Base-by-base conservation (phyloP, 768 basidiomycete species). In the Mycena galopus region DNA sequence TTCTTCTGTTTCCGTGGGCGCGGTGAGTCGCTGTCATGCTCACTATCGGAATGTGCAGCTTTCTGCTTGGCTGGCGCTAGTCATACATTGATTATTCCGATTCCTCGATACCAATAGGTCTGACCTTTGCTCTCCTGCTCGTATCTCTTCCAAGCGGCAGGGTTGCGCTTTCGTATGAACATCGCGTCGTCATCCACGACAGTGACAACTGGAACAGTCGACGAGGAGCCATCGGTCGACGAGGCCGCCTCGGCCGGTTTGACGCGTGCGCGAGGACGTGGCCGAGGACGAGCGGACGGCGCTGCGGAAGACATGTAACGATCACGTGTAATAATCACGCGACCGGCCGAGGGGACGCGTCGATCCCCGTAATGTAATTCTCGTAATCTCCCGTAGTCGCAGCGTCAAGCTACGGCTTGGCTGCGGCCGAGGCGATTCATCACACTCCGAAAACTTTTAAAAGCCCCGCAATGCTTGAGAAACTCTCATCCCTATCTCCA, bases 161-260 rank as follows among this genome's bases (percentile, higher is more conserved):
- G 78, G 6, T 88, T 88, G 61, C 92, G 84, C 69, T 94, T 95
- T 60, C 88, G 88, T 76, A 94, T 88, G 75, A 94, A 95, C 79
- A 89, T 84, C 19, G 88, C 89, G 79, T 95, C 93, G 60, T 89
- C 89, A 68, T 94, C 91, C 14, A 87, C 80, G 58, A 82, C 53
- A 73, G 76, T 60, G 69, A 68, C 55, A 62, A 68, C 58, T 11
- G 64, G 59, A 70, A 68, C 53, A 66, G 69, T 53, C 16, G 62
- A 67, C 11, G 75, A 62, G 32, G 75, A 21, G 11, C 67, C 73
- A 35, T 75, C 11, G 6, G 76, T 69, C 47, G 76, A 67, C 32
- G 79, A 77, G 47, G 79, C 55, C 9, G 44, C 73, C 61, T 44
- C 63, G 19, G 69, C 35, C 16, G 79, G 23, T 61, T 81, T 84